Evolutionary conservation across 164 flowering plant species (phyloP).

Genomic region (Tetrastigma voinierianum): DNA sequence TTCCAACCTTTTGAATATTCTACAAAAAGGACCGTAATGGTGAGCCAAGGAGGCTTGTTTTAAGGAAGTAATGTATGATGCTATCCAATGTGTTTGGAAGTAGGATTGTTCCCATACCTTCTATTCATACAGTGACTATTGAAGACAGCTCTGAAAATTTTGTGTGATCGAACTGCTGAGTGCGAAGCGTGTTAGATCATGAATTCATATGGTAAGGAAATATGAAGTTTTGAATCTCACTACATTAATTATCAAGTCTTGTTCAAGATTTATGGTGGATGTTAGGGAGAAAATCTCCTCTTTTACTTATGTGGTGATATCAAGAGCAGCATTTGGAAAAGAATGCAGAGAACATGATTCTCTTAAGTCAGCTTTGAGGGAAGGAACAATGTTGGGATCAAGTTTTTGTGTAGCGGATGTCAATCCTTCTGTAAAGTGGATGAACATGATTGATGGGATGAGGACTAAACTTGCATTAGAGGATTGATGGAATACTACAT

Average conservation of each 20-base stretch:
- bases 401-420: background rate
- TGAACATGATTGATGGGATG: background rate
- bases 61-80: too few species aligned
- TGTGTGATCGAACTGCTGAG: conserved; percentile 26
- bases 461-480: background rate
- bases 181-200: conserved; percentile 26
- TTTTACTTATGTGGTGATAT: background rate
- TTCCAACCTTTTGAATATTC: too few species aligned
- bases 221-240: conserved; percentile 15
- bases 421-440: background rate
- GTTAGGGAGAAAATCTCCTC: background rate
- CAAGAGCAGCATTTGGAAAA: background rate
- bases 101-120: too few species aligned
- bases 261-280: background rate
- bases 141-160: conserved; percentile 18
- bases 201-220: conserved; percentile 19
- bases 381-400: background rate
- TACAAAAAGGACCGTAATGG: too few species aligned
- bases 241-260: background rate
- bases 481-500: too few species aligned
- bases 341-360: too few species aligned
- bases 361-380: too few species aligned
- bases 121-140: conserved; percentile 29
- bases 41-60: too few species aligned
- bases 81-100: too few species aligned